phyloP scores from a whole-genome alignment of 306 rosid genomes.

The Ochetophila trinervis region DNA sequence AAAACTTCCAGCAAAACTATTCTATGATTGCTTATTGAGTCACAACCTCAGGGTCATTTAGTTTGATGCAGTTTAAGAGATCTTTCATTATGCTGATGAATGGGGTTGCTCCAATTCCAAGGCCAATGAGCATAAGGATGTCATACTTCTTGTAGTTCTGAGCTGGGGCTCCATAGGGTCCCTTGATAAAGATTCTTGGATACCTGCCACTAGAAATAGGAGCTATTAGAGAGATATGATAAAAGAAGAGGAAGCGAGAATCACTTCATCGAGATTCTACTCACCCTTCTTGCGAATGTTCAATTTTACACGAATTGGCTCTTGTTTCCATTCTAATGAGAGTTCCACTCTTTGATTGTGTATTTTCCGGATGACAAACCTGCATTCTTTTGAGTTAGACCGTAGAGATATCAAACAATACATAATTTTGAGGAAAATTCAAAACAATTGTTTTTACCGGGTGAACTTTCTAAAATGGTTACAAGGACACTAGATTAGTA shows the following conservation, averaged over 20 bases:
- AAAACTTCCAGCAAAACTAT: not conserved
- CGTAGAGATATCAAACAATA: not conserved
- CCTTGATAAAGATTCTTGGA: constrained; percentile 76
- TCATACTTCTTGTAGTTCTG: constrained; percentile 72
- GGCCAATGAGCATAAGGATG: constrained; percentile 78
- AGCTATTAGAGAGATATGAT: not conserved
- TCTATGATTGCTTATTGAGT: constrained; percentile 22
- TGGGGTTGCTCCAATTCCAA: constrained; percentile 96
- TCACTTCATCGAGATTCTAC: constrained; percentile 2
- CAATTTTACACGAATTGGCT: constrained; percentile 23
- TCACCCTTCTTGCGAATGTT: constrained; percentile 42
- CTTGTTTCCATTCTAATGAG: constrained; percentile 66
- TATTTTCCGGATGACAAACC: constrained; percentile 53
- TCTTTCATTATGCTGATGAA: constrained; percentile 88
- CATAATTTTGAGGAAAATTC: not conserved
- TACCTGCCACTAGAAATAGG: constrained; percentile 36
- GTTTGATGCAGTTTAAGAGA: constrained; percentile 54
- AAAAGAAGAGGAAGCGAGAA: not conserved
- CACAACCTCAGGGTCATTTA: constrained; percentile 26
- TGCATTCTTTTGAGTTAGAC: constrained; percentile 39
- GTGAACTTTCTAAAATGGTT: not conserved
- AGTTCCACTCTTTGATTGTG: constrained; percentile 46
- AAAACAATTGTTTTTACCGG: not conserved
- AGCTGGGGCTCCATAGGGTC: constrained; percentile 97
- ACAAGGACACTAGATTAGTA: not conserved